Evolutionary conservation across 176 grass and related monocot genomes (phyloP), one percentile per base, ranked within the genome.

Genomic region (Pontederia paniculata): DNA sequence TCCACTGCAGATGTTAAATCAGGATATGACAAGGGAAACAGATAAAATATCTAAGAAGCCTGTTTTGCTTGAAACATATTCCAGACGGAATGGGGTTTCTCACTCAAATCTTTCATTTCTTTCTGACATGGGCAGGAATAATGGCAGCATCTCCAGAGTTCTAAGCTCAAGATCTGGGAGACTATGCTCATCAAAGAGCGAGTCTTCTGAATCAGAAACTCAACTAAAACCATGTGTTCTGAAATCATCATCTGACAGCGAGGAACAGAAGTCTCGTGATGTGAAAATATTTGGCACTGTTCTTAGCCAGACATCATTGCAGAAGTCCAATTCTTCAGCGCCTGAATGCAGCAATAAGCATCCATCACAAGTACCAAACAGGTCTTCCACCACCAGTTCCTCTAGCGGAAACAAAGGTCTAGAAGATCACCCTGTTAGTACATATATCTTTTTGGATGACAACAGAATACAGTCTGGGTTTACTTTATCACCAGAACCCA

Each of bases 281-380:
- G 81, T 89, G 9, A 89, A 89, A 65, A 66, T 89, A 15, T 89
- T 89, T 37, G 85, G 85, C 46, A 54, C 74, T 65, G 84, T 89
- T 25, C 60, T 79, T n/a, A 62, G 41, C 50, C 66, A 67, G 66
- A 46, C 60, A 1, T 87, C 77, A 10, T 57, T 74, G 61, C 83
- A 87, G 50, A 87, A 72, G 48, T 72, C 74, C 66, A 72, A 51
- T 8, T 71, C 71, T 12, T 78, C 74, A 5, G 53, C 15, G 8
- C 65, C 78, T 55, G 75, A 58, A 59, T 74, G 9, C 62, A 78
- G 75, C 67, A 52, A 15, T 13, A 63, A 74, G 37, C 57, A 18
- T 1, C 4, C 22, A 55, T 50, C 58, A 44, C 75, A 64, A 52
- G 45, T 54, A 55, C 14, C 60, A 56, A 68, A 84, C 31, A 11